Percentiles rank a stretch among this genome's conserved stretches.
Evolutionary conservation across 1,139 yeast species (phyloP).

Genomic region (Nakaseomyces sp.): DNA sequence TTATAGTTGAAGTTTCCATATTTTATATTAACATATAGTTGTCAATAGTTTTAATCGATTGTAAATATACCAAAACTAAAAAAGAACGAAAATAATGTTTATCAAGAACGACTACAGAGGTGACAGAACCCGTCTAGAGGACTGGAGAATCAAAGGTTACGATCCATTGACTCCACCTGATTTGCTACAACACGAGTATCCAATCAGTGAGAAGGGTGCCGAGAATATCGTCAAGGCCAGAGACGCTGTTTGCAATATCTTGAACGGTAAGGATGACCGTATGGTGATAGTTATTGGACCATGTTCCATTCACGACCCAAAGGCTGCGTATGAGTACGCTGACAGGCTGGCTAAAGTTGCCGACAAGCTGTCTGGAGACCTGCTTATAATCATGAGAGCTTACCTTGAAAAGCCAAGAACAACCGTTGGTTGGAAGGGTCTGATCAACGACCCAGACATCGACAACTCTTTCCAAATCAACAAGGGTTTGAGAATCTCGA

Average conservation of each 20-base stretch:
- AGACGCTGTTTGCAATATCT: conserved; percentile 58
- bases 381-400: conserved; percentile 90
- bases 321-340: conserved; percentile 86
- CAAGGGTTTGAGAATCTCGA: conserved; percentile 82
- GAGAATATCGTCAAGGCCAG: conserved; percentile 66
- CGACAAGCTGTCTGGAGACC: conserved; percentile 60
- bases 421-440: conserved; percentile 98
- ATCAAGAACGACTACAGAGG: conserved; percentile 75
- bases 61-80: not conserved
- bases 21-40: not conserved
- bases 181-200: conserved; percentile 81
- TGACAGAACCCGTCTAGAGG: conserved; percentile 74
- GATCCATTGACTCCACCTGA: conserved; percentile 95
- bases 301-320: conserved; percentile 92
- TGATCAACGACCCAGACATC: conserved; percentile 93
- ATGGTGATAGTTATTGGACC: conserved; percentile 85
- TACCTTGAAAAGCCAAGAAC: conserved; percentile 97
- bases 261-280: conserved; percentile 74
- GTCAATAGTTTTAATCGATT: no score
- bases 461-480: conserved; percentile 91
- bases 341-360: conserved; percentile 50
- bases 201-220: conserved; percentile 53
- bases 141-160: conserved; percentile 92
- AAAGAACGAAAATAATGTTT: conserved; percentile 46
- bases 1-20: not conserved